These are phyloP conservation scores for Nyctanthes arbortristis DNA, from an alignment of 257 asterid genomes.

Conservation along the genomic window DNA sequence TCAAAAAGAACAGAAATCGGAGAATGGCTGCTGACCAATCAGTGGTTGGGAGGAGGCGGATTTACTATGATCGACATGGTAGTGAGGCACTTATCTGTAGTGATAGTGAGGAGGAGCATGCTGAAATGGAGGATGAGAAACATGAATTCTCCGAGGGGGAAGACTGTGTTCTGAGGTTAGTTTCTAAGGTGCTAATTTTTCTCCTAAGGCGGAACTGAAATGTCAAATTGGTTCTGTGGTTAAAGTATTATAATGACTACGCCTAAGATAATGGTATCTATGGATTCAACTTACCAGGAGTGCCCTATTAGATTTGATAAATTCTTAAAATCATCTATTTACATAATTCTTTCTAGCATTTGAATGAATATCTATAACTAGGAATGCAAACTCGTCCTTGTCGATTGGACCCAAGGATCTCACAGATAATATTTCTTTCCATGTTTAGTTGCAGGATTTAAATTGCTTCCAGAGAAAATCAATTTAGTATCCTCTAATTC, in stretches of 20 bases:
- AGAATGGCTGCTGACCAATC: conserved; percentile 98
- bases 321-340: background rate
- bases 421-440: background rate
- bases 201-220: background rate
- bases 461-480: background rate
- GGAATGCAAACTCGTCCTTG: conserved; percentile 2
- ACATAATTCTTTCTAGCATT: background rate
- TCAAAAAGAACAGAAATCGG: conserved; percentile 80
- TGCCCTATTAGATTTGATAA: background rate
- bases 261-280: background rate
- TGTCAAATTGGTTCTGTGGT: background rate
- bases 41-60: conserved; percentile 83
- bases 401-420: conserved; percentile 1
- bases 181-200: conserved; percentile 2
- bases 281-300: background rate
- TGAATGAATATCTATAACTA: conserved; percentile 7
- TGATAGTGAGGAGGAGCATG: conserved; percentile 92
- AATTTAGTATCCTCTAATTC: conserved; percentile 5
- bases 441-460: background rate
- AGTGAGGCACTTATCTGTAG: conserved; percentile 94
- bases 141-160: conserved; percentile 81
- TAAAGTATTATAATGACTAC: background rate
- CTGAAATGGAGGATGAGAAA: conserved; percentile 59
- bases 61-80: conserved; percentile 86
- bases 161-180: conserved; percentile 77